Evolutionary conservation across 176 grass and related monocot genomes (phyloP).

Genomic region (Leersia perrieri): DNA sequence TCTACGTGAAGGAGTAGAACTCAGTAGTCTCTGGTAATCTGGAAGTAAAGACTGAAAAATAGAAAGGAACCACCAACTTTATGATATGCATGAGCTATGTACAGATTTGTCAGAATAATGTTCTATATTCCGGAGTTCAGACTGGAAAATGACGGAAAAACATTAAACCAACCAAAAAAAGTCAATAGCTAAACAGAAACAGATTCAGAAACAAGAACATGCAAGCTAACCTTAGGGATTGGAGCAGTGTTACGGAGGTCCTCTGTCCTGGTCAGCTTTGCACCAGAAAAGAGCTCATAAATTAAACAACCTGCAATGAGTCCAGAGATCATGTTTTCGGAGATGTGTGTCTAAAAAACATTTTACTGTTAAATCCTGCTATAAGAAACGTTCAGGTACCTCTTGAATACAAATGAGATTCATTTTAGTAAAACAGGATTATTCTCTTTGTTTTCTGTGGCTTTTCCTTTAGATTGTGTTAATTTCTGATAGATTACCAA

Average conservation of each 20-base stretch:
- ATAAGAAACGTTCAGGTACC: background rate
- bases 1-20: constrained; percentile 84
- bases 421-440: background rate
- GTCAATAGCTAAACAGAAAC: background rate
- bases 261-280: constrained; percentile 89
- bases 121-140: background rate
- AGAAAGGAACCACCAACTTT: constrained; percentile 15
- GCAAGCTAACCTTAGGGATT: constrained; percentile 81
- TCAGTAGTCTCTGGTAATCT: constrained; percentile 99
- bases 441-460: background rate
- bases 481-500: background rate
- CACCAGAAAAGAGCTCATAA: constrained; percentile 88
- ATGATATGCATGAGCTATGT: background rate
- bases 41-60: constrained; percentile 81
- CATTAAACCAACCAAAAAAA: constrained; percentile 33
- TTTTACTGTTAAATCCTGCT: background rate
- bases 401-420: background rate
- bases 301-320: constrained; percentile 87
- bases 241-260: constrained; percentile 87
- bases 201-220: background rate
- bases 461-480: background rate
- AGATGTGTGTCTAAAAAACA: background rate
- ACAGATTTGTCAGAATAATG: background rate
- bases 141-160: background rate
- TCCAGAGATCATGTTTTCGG: background rate